A percentile compares a stretch with the other conserved stretches of the same genome.
These are phyloP conservation scores for Eucalyptus marginata DNA, from an alignment of 345 rosid species.

Conservation along the genomic window DNA sequence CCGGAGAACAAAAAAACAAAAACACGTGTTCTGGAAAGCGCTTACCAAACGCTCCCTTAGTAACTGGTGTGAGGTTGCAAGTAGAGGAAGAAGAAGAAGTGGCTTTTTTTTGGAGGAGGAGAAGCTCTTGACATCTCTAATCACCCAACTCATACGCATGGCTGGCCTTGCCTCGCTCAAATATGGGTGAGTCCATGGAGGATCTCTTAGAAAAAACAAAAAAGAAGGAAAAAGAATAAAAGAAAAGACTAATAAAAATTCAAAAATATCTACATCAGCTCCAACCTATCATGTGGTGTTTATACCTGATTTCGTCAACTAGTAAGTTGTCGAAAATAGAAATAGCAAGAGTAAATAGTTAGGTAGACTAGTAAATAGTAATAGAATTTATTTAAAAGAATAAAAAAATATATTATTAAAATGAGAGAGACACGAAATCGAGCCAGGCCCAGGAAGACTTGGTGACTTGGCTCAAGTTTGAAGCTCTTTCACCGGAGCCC, in stretches of 20 bases:
- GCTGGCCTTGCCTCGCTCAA: fast-evolving
- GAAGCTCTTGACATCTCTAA: not conserved
- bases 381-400: no score
- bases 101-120: not conserved
- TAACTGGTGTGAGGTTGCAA: not conserved
- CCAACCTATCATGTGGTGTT: not conserved
- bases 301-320: not conserved
- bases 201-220: fast-evolving
- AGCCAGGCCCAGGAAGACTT: not conserved
- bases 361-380: not conserved
- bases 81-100: not conserved
- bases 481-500: not conserved
- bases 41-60: not conserved
- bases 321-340: not conserved
- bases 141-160: not conserved
- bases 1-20: fast-evolving
- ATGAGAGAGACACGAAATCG: not conserved
- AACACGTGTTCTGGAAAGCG: fast-evolving
- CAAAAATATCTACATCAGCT: no score
- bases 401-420: no score
- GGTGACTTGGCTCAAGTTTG: not conserved
- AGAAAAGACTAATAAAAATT: no score
- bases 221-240: no score
- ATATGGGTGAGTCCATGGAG: not conserved
- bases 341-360: not conserved